A percentile compares a stretch with the other conserved stretches of the same genome.
These are phyloP conservation scores for Fusarium praegraminearum DNA, from an alignment of 2,329 filamentous ascomycete species.

Conservation along the genomic window DNA sequence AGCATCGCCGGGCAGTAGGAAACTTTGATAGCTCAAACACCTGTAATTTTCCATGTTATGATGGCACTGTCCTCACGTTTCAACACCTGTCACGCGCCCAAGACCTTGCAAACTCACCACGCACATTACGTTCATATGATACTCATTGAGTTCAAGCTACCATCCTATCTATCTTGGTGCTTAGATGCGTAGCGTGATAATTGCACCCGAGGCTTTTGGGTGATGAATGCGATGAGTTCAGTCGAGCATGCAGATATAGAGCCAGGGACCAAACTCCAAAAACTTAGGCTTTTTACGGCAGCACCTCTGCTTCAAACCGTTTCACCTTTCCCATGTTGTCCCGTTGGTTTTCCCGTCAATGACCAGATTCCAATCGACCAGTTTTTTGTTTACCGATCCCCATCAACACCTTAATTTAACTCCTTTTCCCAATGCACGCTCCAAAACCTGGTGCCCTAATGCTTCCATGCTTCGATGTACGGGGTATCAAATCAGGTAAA, in stretches of 20 bases:
- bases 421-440: conserved; percentile 8
- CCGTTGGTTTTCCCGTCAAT: neutral
- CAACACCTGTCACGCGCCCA: neutral
- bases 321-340: conserved; percentile 3
- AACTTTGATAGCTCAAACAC: neutral
- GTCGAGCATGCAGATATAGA: neutral
- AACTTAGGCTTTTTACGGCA: conserved; percentile 1
- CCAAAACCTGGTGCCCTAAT: neutral
- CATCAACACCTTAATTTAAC: conserved; percentile 27
- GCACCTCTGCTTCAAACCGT: conserved; percentile 4
- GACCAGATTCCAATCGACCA: conserved; percentile 1
- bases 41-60: neutral
- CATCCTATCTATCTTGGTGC: neutral
- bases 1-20: conserved; percentile 5
- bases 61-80: neutral
- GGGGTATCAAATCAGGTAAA: conserved; percentile 30
- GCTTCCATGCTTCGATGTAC: conserved; percentile 5
- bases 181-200: neutral
- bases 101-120: neutral
- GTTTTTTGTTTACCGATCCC: conserved; percentile 6
- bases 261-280: conserved; percentile 7
- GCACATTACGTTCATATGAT: neutral
- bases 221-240: neutral
- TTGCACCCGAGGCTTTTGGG: neutral
- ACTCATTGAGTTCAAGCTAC: neutral